Base-by-base conservation (phyloP, 768 basidiomycete genomes). In the Termitomyces sp. region DNA sequence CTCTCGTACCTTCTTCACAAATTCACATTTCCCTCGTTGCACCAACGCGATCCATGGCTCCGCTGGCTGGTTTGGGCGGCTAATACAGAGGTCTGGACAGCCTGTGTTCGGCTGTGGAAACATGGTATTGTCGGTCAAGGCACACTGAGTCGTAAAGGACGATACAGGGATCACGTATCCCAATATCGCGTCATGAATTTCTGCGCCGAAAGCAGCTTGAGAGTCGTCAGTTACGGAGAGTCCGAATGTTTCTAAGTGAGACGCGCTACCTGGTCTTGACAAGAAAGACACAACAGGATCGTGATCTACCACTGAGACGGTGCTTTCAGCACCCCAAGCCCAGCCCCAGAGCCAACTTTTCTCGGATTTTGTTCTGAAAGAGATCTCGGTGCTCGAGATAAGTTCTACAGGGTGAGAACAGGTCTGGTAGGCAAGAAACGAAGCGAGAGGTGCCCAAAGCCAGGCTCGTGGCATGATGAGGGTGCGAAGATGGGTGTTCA, bases 11-110 rank as follows among this genome's bases (percentile, higher is more conserved):
- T 98, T 98, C 64, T 85, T 87, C 11, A 91, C 87, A 67, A 98
- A 98, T 57, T 93, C 85, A 69, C 96, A 98, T 52, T 83, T 73
- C 1, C 95, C 95, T 41, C 96, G 77, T 69, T 96, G 89, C 0
- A 97, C 86, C 50, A 98, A 79, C 0, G 93, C 96, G 67, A 98
- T 91, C 89, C 92, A 95, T 10, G 84, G 75, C 55, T 92, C 91
- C 12, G 78, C 75, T 21, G 90, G 91, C 17, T 75, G 69, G 58
- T 81, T 66, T 2, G 78, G 72, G 1, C 85, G 85, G 44, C 63
- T 68, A 3, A 80, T 62, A 57, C 91, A 92, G 19, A 92, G 76
- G 3, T 75, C 70, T 5, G 91, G 88, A 65, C 91, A 94, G 12
- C 84, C 91, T 2, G 72, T 71, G 55, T 88, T 87, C 1, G 67